These are phyloP conservation scores for Punica granatum DNA, from an alignment of 345 rosid species.

Conservation along the genomic window DNA sequence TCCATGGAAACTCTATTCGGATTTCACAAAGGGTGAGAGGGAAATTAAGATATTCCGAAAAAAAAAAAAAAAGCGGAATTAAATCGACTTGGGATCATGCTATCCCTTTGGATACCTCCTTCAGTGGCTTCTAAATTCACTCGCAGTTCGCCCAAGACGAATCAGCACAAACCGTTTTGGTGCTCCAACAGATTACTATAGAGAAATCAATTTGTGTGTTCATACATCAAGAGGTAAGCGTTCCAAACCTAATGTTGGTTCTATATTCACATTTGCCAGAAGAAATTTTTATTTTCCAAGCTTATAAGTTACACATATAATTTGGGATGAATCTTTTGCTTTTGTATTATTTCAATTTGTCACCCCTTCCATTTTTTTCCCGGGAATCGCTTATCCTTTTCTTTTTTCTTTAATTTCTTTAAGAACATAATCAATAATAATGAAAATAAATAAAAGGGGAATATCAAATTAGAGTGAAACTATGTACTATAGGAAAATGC, in stretches of 20 bases:
- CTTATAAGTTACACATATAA: not conserved
- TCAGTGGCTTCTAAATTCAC: constrained; percentile 7
- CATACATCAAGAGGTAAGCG: not conserved
- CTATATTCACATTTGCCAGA: not conserved
- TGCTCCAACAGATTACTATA: not conserved
- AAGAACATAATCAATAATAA: no score
- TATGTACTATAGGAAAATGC: no score
- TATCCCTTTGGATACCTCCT: constrained; percentile 27
- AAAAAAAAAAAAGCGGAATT: not conserved
- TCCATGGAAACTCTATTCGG: not conserved
- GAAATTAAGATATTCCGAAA: not conserved
- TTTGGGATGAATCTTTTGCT: no score
- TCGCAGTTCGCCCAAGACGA: not conserved
- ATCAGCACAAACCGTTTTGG: not conserved
- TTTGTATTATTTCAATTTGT: no score
- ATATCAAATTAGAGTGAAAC: no score
- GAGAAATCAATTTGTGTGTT: not conserved
- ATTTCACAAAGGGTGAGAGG: not conserved
- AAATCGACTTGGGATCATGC: constrained; percentile 15
- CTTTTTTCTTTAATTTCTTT: no score
- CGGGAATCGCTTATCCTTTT: no score
- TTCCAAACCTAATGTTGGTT: not conserved
- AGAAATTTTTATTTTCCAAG: not conserved
- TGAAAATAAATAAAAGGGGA: no score
- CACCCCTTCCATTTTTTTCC: no score